These are phyloP conservation scores for Cladosporium sp. DNA, from an alignment of 2,329 filamentous ascomycete genomes.

Conservation along the genomic window DNA sequence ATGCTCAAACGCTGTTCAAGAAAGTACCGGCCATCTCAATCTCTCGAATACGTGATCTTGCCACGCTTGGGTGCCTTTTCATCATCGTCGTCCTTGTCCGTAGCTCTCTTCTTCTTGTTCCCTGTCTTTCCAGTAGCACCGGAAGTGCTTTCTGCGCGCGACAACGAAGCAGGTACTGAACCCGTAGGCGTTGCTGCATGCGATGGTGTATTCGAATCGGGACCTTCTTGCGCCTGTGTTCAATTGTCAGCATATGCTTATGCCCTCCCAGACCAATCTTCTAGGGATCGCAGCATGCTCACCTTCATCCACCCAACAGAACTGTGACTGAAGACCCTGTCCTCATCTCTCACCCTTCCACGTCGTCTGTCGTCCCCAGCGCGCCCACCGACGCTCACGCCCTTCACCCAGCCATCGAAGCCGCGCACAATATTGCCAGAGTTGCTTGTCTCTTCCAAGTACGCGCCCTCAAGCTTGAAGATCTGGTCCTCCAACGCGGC, in stretches of 20 bases:
- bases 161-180: conserved; percentile 45
- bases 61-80: conserved; percentile 47
- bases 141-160: conserved; percentile 44
- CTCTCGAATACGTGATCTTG: conserved; percentile 53
- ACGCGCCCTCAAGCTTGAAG: conserved; percentile 76
- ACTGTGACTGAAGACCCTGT: conserved; percentile 64
- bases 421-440: conserved; percentile 94
- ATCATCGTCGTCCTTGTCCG: conserved; percentile 48
- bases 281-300: conserved; percentile 1
- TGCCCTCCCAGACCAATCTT: background rate
- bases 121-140: conserved; percentile 37
- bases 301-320: conserved; percentile 40
- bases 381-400: conserved; percentile 52
- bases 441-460: conserved; percentile 83
- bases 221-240: conserved; percentile 32
- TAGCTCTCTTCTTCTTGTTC: conserved; percentile 49
- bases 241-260: background rate
- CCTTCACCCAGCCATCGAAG: conserved; percentile 98
- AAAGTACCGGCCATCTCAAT: conserved; percentile 35
- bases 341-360: conserved; percentile 64
- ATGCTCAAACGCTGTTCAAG: conserved; percentile 20
- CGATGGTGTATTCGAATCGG: conserved; percentile 42
- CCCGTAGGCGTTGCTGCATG: conserved; percentile 51
- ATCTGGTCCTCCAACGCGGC: conserved; percentile 73
- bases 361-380: conserved; percentile 62